Base-by-base conservation (phyloP, 176 grass and related monocot species). In the Oryza rufipogon region DNA sequence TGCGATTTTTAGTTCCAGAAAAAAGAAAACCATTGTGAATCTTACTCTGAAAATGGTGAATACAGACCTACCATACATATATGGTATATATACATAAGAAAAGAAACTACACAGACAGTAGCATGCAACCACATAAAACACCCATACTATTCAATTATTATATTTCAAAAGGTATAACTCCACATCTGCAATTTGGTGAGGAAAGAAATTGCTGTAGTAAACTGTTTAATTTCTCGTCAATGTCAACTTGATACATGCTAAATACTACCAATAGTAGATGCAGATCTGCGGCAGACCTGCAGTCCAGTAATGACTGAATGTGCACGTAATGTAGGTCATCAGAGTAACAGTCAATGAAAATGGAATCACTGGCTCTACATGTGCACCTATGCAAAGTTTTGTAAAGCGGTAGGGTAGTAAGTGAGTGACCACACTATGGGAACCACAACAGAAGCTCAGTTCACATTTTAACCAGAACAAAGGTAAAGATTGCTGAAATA, bases 361-460 rank as follows among this genome's bases (percentile, higher is more conserved):
- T 44, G 42, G 1, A 44, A 44, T 44, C 42, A 44, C 9, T 44
- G 42, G 42, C 42, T 42, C 39, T 28, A 8, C 68, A 66, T 74
- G 45, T 75, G 45, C 68, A 74, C 36, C 15, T 65, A 76, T 64
- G 70, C 19, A 46, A 47, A 63, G 11, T 66, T 45, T 66, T 74
- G 47, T 32, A 54, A 74, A 81, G 45, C 3, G 19, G 70, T 28
- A 22, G 72, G 26, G 72, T 82, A 75, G 19, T 26, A 69, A 17
- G 49, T 54, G 14, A 54, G 14, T 0, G 14, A 15, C 36, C 60
- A 67, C 51, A 72, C 9, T 47, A n/a, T 47, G 36, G 68, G 16
- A 73, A 73, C 42, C 11, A 82, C 41, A 44, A 73, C 49, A 82
- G 34, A 73, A 64, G 25, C 54, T 60, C 45, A 9, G 73, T 74